Evolutionary conservation across 768 basidiomycete genomes (phyloP).

Genomic region (Russula virescens): DNA sequence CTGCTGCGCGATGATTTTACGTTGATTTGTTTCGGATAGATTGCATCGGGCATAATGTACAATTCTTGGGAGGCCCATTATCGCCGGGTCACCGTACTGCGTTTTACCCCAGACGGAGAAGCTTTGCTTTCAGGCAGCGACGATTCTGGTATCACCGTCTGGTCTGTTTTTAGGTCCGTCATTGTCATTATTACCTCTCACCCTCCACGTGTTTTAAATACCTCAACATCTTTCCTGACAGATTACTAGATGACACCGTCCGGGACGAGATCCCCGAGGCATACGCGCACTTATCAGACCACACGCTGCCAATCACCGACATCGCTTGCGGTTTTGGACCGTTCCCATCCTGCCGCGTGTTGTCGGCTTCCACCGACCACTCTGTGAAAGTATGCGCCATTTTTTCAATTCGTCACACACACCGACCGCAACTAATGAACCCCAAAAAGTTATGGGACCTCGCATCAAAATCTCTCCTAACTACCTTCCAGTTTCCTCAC

Average conservation of each 20-base stretch:
- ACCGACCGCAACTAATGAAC: conserved; percentile 6
- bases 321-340: conserved; percentile 72
- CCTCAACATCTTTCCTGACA: conserved; percentile 29
- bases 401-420: conserved; percentile 1
- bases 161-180: conserved; percentile 80
- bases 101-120: conserved; percentile 77
- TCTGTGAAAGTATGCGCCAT: conserved; percentile 70
- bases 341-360: conserved; percentile 69
- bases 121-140: conserved; percentile 83
- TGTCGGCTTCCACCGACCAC: conserved; percentile 83
- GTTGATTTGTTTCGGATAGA: conserved; percentile 37
- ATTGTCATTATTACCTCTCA: conserved; percentile 19
- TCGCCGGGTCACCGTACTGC: conserved; percentile 74
- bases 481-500: conserved; percentile 83
- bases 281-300: conserved; percentile 79
- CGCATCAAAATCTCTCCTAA: conserved; percentile 64
- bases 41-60: conserved; percentile 89
- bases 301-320: conserved; percentile 85
- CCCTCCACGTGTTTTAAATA: neutral
- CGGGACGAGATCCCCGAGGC: conserved; percentile 73
- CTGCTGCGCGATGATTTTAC: neutral
- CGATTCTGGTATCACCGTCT: conserved; percentile 84
- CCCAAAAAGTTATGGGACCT: conserved; percentile 71
- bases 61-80: conserved; percentile 96
- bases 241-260: conserved; percentile 68